Percentiles rank a stretch among this genome's conserved stretches.
Conservation (phyloP, 805 yeast genomes). For the Candida easanensis region DNA sequence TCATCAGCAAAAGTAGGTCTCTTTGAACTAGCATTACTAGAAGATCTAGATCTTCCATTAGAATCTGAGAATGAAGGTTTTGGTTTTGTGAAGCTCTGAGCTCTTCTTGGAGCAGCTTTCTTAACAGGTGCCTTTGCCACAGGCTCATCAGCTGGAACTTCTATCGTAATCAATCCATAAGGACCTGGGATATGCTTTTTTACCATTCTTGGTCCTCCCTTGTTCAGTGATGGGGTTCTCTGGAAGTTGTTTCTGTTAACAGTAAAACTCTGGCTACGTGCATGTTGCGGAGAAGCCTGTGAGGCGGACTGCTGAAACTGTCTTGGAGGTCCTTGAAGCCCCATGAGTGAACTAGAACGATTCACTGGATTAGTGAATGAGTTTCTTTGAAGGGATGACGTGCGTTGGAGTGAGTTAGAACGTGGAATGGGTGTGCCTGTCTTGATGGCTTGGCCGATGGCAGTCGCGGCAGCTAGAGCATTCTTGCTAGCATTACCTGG, state of each 20-base stretch:
- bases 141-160: slow-evolving; percentile 50
- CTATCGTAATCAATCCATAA: slow-evolving; percentile 64
- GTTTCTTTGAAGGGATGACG: slow-evolving; percentile 20
- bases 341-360: slow-evolving; percentile 24
- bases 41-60: slow-evolving; percentile 9
- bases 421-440: slow-evolving; percentile 30
- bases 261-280: slow-evolving; percentile 18
- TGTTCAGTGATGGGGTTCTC: background rate
- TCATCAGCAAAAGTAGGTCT: slow-evolving; percentile 21
- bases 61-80: slow-evolving; percentile 10
- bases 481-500: slow-evolving; percentile 37
- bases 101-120: slow-evolving; percentile 17
- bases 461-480: slow-evolving; percentile 64
- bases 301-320: slow-evolving; percentile 12
- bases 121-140: background rate
- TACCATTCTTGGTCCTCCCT: slow-evolving; percentile 31
- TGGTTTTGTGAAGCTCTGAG: slow-evolving; percentile 15
- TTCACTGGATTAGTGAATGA: slow-evolving; percentile 6
- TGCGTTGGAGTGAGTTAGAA: slow-evolving; percentile 27
- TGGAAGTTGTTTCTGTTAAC: slow-evolving; percentile 1
- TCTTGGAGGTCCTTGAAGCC: slow-evolving; percentile 21
- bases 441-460: slow-evolving; percentile 48
- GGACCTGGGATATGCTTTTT: slow-evolving; percentile 75
- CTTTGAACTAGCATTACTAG: slow-evolving; percentile 14
- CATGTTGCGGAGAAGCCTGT: slow-evolving; percentile 1